phyloP scores from a whole-genome alignment of 495 filamentous ascomycete genomes.

The Podospora comata region DNA sequence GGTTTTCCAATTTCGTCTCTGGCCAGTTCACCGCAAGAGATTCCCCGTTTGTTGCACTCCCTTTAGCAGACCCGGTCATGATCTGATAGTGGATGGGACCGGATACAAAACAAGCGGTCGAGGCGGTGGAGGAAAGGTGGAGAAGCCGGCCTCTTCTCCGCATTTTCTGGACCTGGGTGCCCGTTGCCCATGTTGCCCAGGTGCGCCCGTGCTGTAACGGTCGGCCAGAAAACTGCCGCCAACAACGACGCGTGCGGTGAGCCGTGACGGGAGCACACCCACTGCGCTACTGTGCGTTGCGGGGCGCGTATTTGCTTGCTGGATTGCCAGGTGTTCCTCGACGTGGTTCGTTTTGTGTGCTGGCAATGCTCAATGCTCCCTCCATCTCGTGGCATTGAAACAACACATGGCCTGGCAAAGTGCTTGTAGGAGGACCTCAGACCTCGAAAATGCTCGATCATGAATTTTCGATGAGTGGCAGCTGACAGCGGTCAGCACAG shows the following conservation, averaged over 20 bases:
- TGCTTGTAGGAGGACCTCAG: not conserved
- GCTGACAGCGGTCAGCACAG: not conserved
- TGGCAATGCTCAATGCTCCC: too few species aligned
- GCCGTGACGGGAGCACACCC: not conserved
- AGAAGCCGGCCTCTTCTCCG: slow-evolving; percentile 4
- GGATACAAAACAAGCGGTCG: not conserved
- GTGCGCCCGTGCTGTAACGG: not conserved
- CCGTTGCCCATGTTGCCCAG: too few species aligned
- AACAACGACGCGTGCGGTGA: slow-evolving; percentile 2
- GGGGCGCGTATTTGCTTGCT: not conserved
- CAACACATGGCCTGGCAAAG: slow-evolving; percentile 1
- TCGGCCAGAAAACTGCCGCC: slow-evolving; percentile 3
- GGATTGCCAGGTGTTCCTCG: not conserved
- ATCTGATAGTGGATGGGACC: not conserved
- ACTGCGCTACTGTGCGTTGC: not conserved
- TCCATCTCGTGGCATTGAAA: not conserved
- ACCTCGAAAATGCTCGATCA: slow-evolving; percentile 1
- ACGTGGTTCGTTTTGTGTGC: not conserved
- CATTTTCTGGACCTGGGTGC: slow-evolving; percentile 3
- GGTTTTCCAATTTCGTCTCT: not conserved
- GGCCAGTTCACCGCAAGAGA: not conserved
- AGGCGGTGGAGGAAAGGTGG: slow-evolving; percentile 2
- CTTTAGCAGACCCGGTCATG: slow-evolving; percentile 4
- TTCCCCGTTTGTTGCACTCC: not conserved
- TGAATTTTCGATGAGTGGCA: not conserved